Base-by-base conservation (phyloP, 2,329 filamentous ascomycete genomes). In the Exserohilum rostratum region DNA sequence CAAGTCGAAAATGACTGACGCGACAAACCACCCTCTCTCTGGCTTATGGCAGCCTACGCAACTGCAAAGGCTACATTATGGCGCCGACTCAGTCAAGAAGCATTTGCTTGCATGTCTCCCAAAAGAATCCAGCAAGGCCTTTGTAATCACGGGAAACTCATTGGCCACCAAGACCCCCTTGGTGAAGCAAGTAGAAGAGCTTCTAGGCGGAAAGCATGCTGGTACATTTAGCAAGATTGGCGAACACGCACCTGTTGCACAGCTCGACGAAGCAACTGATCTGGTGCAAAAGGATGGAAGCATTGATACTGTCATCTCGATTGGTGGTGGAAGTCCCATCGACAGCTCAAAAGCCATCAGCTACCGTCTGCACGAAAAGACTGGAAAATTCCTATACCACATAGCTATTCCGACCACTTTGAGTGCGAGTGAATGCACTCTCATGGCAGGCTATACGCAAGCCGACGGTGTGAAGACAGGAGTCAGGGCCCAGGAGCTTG, bases 251-350 rank as follows among this genome's bases (percentile, higher is more conserved):
- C 83, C 83, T 1, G 73, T 84, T n/a, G 79, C 79, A 3, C 72
- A 84, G 39, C 73, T 85, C 1, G 82, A 83, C 61, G 75, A 82
- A 61, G 82, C 82, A 1, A 82, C 80, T 1, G 69, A 78, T 11
- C 60, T 78, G 1, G 79, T 85, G 6, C 59, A 73, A 39, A 70
- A 76, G 13, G 79, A 83, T 56, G 42, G 62, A 2, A 71, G 61
- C 30, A 79, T 85, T 46, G 83, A 85, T 64, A 84, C 82, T 0
- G 77, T 85, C 39, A 82, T 86, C 53, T 78, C 74, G 38, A 78
- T 85, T 15, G 83, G 83, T 5, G 83, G 83, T 13, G 83, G 83
- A 27, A 78, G 74, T 13, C 82, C 83, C 2, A 85, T 85, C 54
- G 83, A 85, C 47, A 68, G 65, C 1, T 62, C 72, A n/a, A 77